phyloP scores from a whole-genome alignment of 257 asterid species.

The Ehretia macrophylla region DNA sequence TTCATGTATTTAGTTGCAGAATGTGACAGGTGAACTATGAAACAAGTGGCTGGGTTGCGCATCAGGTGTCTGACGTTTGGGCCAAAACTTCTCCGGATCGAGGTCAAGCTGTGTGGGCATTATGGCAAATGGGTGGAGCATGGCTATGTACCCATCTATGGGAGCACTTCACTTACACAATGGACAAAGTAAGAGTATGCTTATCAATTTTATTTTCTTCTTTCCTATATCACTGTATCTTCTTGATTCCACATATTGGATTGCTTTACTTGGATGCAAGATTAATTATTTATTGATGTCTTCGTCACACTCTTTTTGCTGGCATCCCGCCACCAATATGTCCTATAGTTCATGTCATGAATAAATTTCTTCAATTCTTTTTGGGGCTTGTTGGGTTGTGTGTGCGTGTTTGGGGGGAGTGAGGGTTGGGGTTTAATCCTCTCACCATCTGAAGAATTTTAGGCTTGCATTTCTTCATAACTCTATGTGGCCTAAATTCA shows the following conservation, averaged over 20 bases:
- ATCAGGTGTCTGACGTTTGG: slow-evolving; percentile 80
- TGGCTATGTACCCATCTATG: slow-evolving; percentile 83
- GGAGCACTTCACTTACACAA: slow-evolving; percentile 72
- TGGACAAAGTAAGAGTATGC: slow-evolving; percentile 54
- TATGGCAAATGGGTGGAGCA: slow-evolving; percentile 90
- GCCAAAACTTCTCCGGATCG: slow-evolving; percentile 70
- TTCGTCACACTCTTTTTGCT: no score
- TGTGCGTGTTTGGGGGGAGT: no score
- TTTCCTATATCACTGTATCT: neutral
- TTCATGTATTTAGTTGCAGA: slow-evolving; percentile 58
- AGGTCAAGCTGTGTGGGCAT: slow-evolving; percentile 61
- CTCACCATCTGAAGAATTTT: no score
- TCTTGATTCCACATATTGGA: neutral
- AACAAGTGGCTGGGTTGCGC: slow-evolving; percentile 80
- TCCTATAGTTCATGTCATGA: no score
- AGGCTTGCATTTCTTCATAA: no score
- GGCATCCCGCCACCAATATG: no score
- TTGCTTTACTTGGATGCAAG: neutral
- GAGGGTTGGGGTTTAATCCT: no score
- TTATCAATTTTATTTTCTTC: neutral
- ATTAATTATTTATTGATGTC: no score
- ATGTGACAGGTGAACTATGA: slow-evolving; percentile 76
- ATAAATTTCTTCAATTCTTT: no score
- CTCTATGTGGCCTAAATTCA: no score
- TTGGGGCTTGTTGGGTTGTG: no score